These are phyloP conservation scores for Coemansia sp. DNA, from an alignment of 192 early-diverging fungal genomes.

Conservation along the genomic window DNA sequence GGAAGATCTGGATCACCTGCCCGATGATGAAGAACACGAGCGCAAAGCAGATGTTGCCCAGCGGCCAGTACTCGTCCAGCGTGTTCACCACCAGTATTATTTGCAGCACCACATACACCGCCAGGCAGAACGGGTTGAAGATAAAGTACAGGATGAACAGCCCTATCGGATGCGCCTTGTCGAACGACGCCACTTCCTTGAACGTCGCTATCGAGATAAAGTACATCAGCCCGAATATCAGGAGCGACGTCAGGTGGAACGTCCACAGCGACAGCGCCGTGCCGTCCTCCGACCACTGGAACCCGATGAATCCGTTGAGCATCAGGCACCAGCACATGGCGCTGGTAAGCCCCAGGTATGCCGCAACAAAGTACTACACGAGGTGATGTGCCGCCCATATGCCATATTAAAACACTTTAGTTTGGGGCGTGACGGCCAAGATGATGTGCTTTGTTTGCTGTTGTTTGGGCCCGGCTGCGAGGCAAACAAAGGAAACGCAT, in stretches of 20 bases:
- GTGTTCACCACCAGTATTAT: conserved; percentile 94
- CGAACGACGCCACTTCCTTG: conserved; percentile 64
- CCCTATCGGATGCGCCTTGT: conserved; percentile 63
- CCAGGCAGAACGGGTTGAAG: conserved; percentile 77
- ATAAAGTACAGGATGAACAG: conserved; percentile 90
- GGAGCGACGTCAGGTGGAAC: conserved; percentile 80
- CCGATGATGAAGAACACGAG: conserved; percentile 86
- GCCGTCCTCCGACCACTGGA: conserved; percentile 97
- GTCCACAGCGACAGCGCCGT: conserved; percentile 94
- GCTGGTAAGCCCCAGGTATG: conserved; percentile 78
- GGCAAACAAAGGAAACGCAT: too few species aligned
- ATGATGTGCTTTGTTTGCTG: too few species aligned
- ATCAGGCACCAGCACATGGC: conserved; percentile 92
- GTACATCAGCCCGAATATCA: conserved; percentile 78
- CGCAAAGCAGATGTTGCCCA: conserved; percentile 92
- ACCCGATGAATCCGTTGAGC: conserved; percentile 93
- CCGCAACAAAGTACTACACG: conserved; percentile 79
- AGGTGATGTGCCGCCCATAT: background rate
- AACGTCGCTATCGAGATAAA: conserved; percentile 87
- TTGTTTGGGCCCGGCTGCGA: too few species aligned
- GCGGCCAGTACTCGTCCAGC: conserved; percentile 94
- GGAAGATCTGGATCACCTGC: conserved; percentile 79
- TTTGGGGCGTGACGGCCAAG: background rate
- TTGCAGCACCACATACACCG: conserved; percentile 88
- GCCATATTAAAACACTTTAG: background rate